Conservation (phyloP, 371 early-diverging fungal species). For the Rhizopus sp. region DNA sequence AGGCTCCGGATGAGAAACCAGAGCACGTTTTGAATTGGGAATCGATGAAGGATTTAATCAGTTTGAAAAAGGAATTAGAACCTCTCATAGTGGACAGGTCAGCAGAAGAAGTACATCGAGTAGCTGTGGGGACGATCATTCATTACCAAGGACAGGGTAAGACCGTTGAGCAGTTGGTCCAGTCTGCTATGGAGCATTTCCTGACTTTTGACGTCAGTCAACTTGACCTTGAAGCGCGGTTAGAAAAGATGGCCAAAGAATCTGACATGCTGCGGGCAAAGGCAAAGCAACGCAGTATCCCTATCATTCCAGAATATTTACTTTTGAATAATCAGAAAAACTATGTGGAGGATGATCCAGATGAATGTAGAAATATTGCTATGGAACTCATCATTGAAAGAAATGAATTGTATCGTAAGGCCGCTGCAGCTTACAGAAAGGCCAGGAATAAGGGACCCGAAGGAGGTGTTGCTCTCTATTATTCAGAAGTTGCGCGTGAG, state of each 20-base stretch:
- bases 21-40: constrained; percentile 23
- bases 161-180: constrained; percentile 28
- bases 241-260: constrained; percentile 33
- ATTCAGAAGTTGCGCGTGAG: constrained; percentile 68
- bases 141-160: constrained; percentile 15
- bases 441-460: constrained; percentile 54
- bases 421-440: constrained; percentile 55
- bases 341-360: constrained; percentile 63
- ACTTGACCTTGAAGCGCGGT: constrained; percentile 30
- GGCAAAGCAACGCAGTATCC: constrained; percentile 24
- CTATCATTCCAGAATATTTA: constrained; percentile 47
- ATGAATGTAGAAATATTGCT: constrained; percentile 61
- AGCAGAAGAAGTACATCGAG: constrained; percentile 35
- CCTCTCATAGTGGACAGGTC: constrained; percentile 49
- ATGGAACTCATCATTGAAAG: constrained; percentile 51
- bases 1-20: constrained; percentile 16
- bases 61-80: constrained; percentile 35
- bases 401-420: constrained; percentile 67
- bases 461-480: constrained; percentile 68
- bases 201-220: constrained; percentile 38
- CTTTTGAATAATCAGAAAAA: constrained; percentile 41
- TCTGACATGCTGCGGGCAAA: constrained; percentile 16
- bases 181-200: constrained; percentile 51
- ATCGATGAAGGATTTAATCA: constrained; percentile 19
- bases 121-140: constrained; percentile 45